Percentiles rank a stretch among this genome's conserved stretches.
Evolutionary conservation across 495 filamentous ascomycete genomes (phyloP).

Genomic region (Talaromyces borbonicus): DNA sequence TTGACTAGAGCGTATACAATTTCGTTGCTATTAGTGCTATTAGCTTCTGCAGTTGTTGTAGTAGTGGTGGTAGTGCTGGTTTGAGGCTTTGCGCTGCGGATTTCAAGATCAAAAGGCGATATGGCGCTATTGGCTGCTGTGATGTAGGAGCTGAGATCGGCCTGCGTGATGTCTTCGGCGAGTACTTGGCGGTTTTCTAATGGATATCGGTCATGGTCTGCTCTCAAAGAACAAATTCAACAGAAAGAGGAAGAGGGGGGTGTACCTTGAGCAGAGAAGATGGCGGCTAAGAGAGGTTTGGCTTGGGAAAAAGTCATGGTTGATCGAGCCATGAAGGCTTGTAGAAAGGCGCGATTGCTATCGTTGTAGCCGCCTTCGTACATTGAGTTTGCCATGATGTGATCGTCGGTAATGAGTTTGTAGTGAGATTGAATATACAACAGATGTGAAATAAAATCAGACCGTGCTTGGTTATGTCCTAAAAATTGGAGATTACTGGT

Average conservation of each 20-base stretch:
- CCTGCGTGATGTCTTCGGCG: conserved; percentile 51
- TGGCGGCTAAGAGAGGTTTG: conserved; percentile 63
- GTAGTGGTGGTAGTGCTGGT: conserved; percentile 9
- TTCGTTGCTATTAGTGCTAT: not conserved
- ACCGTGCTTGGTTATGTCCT: no score
- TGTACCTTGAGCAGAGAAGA: conserved; percentile 49
- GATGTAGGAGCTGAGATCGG: conserved; percentile 60
- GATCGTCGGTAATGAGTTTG: not conserved
- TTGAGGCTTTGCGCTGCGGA: conserved; percentile 63
- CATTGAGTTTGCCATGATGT: conserved; percentile 7
- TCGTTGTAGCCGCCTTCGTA: conserved; percentile 42
- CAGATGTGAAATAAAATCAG: no score
- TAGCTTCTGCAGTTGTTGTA: not conserved
- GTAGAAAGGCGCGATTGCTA: conserved; percentile 82
- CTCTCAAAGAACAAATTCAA: not conserved
- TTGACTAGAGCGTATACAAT: conserved; percentile 74
- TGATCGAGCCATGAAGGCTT: conserved; percentile 74
- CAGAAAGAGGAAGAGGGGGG: not conserved
- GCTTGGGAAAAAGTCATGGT: conserved; percentile 66
- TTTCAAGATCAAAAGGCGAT: conserved; percentile 77
- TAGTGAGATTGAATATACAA: not conserved
- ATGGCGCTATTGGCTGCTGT: conserved; percentile 58
- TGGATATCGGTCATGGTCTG: not conserved
- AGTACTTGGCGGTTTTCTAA: conserved; percentile 33
- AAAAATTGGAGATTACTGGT: no score